A percentile compares a stretch with the other conserved stretches of the same genome.
These are phyloP conservation scores for Acacia melanoxylon DNA, from an alignment of 306 rosid genomes.

Conservation along the genomic window DNA sequence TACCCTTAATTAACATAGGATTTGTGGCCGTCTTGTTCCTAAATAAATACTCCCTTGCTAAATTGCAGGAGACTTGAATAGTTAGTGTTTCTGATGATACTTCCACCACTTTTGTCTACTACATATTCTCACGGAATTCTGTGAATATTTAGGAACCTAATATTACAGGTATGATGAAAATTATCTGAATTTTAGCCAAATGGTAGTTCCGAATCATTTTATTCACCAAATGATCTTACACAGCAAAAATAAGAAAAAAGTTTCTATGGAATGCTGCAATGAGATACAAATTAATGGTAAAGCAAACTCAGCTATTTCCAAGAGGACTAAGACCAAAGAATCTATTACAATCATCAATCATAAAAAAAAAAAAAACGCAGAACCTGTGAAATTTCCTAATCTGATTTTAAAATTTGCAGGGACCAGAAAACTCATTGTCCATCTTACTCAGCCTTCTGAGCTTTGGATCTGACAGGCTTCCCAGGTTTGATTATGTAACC, in stretches of 20 bases:
- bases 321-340: constrained; percentile 24
- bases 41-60: too few relatives aligned
- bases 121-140: not conserved
- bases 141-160: not conserved
- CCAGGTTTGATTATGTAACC: constrained; percentile 71
- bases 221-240: constrained; percentile 3
- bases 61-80: too few relatives aligned
- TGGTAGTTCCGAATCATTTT: not conserved
- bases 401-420: constrained; percentile 33
- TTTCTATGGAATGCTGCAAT: constrained; percentile 2
- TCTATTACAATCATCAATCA: constrained; percentile 22
- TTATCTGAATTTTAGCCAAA: not conserved
- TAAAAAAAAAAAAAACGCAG: constrained; percentile 21
- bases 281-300: constrained; percentile 35
- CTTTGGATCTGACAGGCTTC: constrained; percentile 62
- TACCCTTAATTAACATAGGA: too few relatives aligned
- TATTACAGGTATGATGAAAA: not conserved
- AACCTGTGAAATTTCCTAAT: constrained; percentile 37
- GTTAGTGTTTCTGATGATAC: too few relatives aligned
- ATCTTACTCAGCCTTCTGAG: constrained; percentile 71
- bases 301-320: constrained; percentile 19
- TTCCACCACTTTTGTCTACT: not conserved
- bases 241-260: constrained; percentile 9
- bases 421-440: constrained; percentile 28
- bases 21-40: not conserved